Evolutionary conservation across 345 rosid genomes (phyloP).

Genomic region (Hibiscus trionum): DNA sequence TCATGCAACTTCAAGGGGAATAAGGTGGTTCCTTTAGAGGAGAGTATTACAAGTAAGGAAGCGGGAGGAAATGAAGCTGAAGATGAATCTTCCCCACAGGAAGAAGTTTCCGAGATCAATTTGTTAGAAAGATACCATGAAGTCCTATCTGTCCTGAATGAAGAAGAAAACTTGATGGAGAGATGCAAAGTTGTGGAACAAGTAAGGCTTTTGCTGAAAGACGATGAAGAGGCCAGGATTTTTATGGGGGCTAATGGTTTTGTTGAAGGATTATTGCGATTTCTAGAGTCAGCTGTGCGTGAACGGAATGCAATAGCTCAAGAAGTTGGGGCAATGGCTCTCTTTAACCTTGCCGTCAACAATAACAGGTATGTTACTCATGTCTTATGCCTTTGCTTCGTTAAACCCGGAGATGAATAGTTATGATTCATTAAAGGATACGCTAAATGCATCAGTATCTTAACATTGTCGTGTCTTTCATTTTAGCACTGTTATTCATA

Average conservation of each 20-base stretch:
- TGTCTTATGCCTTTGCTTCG: not conserved
- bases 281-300: conserved; percentile 51
- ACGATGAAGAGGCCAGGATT: conserved; percentile 89
- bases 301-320: conserved; percentile 42
- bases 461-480: not conserved
- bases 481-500: not conserved
- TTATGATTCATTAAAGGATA: not conserved
- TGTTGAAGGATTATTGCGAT: conserved; percentile 62
- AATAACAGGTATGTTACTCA: conserved; percentile 68
- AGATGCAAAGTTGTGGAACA: conserved; percentile 67
- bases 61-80: conserved; percentile 33
- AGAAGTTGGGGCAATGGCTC: conserved; percentile 87
- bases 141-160: conserved; percentile 47
- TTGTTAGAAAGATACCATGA: conserved; percentile 39
- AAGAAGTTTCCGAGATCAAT: conserved; percentile 37
- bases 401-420: not conserved
- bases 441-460: not conserved
- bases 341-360: conserved; percentile 90
- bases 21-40: conserved; percentile 71
- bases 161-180: conserved; percentile 34
- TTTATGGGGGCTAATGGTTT: conserved; percentile 86
- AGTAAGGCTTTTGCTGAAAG: conserved; percentile 69
- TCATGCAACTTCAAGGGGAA: conserved; percentile 44
- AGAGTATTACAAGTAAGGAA: conserved; percentile 42
- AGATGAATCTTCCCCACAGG: conserved; percentile 16